Evolutionary conservation across 495 filamentous ascomycete species (phyloP), one percentile per base, ranked within the genome.

Genomic region (Aspergillus mulundensis): DNA sequence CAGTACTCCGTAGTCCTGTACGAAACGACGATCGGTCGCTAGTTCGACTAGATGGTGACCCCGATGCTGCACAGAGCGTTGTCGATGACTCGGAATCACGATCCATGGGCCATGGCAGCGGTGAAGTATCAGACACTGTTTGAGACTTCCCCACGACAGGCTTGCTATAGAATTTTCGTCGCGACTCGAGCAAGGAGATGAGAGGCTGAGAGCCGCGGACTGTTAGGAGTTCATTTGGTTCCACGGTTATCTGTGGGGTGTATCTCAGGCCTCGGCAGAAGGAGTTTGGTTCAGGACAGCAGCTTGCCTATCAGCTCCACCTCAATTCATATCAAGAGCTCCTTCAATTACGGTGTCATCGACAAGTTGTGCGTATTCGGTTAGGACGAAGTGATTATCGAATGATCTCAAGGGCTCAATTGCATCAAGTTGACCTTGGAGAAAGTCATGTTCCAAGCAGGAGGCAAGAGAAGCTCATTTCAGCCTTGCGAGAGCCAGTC

Each of bases 211-310:
- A 23, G 19, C 19, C 42, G 50, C 36, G 50, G 36, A 49, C 56
- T 44, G 32, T 36, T 36, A 36, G 32, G 32, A 39, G 50, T 49
- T 54, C 34, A 53, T 21, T 19, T 15, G 25, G 58, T 56, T 56
- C 58, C 58, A 56, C 25, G 53, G 53, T 52, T 56, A 23, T 16
- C 18, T 52, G 53, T 56, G 53, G 58, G 42, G 48, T 20, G 43
- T 53, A 28, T 42, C 40, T 56, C 50, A 56, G 53, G 53, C 32
- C 32, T 36, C 32, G 32, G 32, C 32, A 11, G 32, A 36, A 36
- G 25, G 8, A 36, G 32, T 36, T 36, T 36, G 32, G 32, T 36
- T 36, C 32, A 36, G 32, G 47, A 23, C 34, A 45, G 32, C 42
- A 54, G 46, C 54, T 44, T 50, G 46, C 24, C 54, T 16, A 34